phyloP scores from a whole-genome alignment of 768 basidiomycete species.

The Mycena haematopus region DNA sequence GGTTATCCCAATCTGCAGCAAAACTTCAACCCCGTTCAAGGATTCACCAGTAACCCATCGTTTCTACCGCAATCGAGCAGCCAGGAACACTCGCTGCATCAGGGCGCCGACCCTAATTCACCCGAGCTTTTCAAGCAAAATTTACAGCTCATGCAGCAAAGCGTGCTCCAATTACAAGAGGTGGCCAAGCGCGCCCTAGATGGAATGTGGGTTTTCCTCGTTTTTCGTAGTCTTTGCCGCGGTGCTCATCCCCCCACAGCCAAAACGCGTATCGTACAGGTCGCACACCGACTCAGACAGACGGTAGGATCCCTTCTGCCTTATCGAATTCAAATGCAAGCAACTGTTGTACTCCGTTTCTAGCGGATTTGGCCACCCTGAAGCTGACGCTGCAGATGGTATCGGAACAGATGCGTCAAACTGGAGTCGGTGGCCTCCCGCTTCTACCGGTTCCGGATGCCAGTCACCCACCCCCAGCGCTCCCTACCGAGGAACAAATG shows the following conservation, averaged over 20 bases:
- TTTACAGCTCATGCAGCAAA: constrained; percentile 52
- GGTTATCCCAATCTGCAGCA: constrained; percentile 7
- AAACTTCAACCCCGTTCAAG: constrained; percentile 3
- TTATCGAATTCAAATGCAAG: background rate
- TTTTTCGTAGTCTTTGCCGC: background rate
- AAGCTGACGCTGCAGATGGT: constrained; percentile 55
- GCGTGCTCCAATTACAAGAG: constrained; percentile 54
- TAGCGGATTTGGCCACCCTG: constrained; percentile 55
- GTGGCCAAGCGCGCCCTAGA: constrained; percentile 55
- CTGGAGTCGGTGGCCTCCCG: constrained; percentile 73
- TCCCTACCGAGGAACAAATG: constrained; percentile 54
- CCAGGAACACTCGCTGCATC: constrained; percentile 32
- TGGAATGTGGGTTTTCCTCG: constrained; percentile 53
- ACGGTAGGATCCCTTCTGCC: constrained; percentile 47
- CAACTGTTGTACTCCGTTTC: too few relatives aligned
- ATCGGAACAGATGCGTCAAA: constrained; percentile 56
- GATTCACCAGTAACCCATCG: background rate
- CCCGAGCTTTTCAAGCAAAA: constrained; percentile 69
- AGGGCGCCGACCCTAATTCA: constrained; percentile 59
- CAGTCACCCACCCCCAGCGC: constrained; percentile 29
- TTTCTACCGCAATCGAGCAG: constrained; percentile 15
- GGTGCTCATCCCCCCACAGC: constrained; percentile 36
- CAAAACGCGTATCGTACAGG: constrained; percentile 68
- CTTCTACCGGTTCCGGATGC: constrained; percentile 40
- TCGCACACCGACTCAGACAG: constrained; percentile 58